Conservation (phyloP, 2,329 filamentous ascomycete species). For the Magnaporthales sp. region DNA sequence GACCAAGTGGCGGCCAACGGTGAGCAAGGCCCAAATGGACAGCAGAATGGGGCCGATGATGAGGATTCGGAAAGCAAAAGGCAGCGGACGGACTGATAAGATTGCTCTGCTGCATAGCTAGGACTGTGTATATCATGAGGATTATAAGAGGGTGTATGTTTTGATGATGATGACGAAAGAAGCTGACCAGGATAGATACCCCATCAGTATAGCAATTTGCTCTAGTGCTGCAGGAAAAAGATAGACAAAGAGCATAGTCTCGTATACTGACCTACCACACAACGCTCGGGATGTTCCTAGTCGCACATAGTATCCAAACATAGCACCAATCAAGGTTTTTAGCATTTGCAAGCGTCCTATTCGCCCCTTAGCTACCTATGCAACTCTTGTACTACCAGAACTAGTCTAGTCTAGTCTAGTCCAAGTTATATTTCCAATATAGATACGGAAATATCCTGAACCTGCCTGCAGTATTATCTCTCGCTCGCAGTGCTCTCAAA, state of each 20-base stretch:
- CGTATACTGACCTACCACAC: not conserved
- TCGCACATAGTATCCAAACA: no score
- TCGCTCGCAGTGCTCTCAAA: no score
- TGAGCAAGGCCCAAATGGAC: constrained; percentile 18
- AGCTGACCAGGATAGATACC: not conserved
- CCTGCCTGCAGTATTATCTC: no score
- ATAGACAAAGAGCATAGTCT: not conserved
- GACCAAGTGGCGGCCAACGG: constrained; percentile 12
- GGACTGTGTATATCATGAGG: not conserved
- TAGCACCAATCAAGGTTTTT: no score
- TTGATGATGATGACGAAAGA: not conserved
- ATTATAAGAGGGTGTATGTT: not conserved
- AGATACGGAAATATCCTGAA: no score
- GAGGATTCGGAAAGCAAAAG: constrained; percentile 38
- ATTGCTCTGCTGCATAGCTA: not conserved
- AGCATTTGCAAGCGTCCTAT: no score
- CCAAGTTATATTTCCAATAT: no score
- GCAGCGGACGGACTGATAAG: constrained; percentile 31
- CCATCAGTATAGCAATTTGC: not conserved
- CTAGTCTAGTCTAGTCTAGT: no score
- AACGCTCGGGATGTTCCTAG: not conserved
- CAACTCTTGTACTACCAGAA: no score
- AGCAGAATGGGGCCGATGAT: constrained; percentile 20
- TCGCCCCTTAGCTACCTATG: no score
- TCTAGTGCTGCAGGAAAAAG: not conserved